These are phyloP conservation scores for Pythium periplocum DNA, from an alignment of 352 stramenopile genomes.

Conservation along the genomic window DNA sequence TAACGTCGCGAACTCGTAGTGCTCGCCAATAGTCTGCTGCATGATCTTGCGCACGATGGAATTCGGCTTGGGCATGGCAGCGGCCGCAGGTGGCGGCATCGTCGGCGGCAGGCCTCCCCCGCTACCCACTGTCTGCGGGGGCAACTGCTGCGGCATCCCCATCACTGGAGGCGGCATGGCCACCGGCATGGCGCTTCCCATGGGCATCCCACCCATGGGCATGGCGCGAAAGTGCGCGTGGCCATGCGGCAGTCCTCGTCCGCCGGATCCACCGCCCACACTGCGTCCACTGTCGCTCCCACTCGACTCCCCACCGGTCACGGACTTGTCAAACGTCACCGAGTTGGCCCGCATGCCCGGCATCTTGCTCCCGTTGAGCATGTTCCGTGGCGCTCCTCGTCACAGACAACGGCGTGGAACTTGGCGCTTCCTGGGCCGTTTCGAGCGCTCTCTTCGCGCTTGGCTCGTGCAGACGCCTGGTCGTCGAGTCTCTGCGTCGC, in stretches of 20 bases:
- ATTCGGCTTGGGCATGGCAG: conserved; percentile 19
- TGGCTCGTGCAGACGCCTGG: not conserved
- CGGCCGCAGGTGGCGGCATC: not conserved
- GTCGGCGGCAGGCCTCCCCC: conserved; percentile 5
- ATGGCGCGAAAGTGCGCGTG: conserved; percentile 1
- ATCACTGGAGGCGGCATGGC: not conserved
- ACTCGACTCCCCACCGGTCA: conserved; percentile 39
- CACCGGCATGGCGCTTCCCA: not conserved
- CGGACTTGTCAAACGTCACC: conserved; percentile 70
- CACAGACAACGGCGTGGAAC: too few relatives aligned
- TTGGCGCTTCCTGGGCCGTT: not conserved
- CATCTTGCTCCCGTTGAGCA: conserved; percentile 50
- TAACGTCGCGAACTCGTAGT: conserved; percentile 64
- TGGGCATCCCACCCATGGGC: not conserved
- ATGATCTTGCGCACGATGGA: conserved; percentile 71
- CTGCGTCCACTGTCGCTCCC: conserved; percentile 37
- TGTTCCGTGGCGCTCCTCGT: conserved; percentile 1
- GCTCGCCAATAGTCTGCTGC: conserved; percentile 71
- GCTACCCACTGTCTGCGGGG: not conserved
- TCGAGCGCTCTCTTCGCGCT: not conserved
- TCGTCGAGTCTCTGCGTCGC: not conserved
- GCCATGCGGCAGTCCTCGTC: not conserved
- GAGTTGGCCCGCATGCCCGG: conserved; percentile 24
- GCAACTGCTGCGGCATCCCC: not conserved
- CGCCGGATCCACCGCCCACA: conserved; percentile 4